phyloP scores from a whole-genome alignment of 176 grass and related monocot genomes.

The Carex parvula region DNA sequence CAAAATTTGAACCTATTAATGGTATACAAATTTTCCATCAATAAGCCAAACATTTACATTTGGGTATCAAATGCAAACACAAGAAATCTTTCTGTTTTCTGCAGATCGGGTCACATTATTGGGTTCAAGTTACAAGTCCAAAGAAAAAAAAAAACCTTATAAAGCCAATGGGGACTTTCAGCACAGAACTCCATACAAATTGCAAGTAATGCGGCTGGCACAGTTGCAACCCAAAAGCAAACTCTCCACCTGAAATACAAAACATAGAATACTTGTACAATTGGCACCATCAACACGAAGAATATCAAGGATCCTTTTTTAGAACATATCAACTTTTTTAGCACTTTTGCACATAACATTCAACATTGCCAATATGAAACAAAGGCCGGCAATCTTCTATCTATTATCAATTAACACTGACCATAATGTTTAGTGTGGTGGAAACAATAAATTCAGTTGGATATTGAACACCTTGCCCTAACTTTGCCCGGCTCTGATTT shows the following conservation, averaged over 20 bases:
- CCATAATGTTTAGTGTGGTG: not conserved
- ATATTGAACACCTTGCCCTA: not conserved
- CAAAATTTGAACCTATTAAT: not conserved
- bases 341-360: not conserved
- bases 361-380: not conserved
- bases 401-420: not conserved
- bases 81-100: not conserved
- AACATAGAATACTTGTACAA: not conserved
- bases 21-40: not conserved
- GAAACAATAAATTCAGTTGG: not conserved
- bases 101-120: not conserved
- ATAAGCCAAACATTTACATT: not conserved
- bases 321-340: not conserved
- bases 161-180: constrained; percentile 97
- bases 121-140: not conserved
- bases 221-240: constrained; percentile 79
- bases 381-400: not conserved
- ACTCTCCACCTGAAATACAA: constrained; percentile 77
- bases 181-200: constrained; percentile 92
- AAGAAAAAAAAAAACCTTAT: constrained; percentile 66
- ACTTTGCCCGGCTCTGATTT: not conserved
- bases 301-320: not conserved
- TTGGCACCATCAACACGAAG: not conserved
- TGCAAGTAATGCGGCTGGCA: constrained; percentile 67
- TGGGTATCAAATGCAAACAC: constrained; percentile 12